Evolutionary conservation across 805 yeast genomes (phyloP).

Genomic region (Ogataea saltuana): DNA sequence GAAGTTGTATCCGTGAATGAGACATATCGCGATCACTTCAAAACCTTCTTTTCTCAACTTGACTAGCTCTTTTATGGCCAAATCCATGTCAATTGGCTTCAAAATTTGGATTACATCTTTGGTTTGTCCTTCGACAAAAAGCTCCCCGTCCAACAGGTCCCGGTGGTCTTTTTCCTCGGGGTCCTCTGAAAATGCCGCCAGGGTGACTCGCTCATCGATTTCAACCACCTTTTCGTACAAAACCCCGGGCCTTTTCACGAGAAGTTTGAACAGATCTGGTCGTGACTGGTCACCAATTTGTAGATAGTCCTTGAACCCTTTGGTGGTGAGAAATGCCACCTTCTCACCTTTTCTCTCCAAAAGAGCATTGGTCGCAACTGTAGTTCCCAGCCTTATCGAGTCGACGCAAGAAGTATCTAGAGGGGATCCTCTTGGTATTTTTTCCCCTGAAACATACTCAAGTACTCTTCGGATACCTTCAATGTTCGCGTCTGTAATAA

Average conservation of each 20-base stretch:
- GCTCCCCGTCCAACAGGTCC: constrained; percentile 23
- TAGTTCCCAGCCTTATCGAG: constrained; percentile 27
- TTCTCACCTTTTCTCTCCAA: constrained; percentile 23
- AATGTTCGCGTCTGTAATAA: constrained; percentile 30
- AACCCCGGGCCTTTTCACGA: constrained; percentile 18
- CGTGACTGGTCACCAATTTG: constrained; percentile 35
- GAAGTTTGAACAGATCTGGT: constrained; percentile 22
- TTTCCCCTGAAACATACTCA: constrained; percentile 13
- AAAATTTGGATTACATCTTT: constrained; percentile 40
- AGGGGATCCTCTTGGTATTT: constrained; percentile 19
- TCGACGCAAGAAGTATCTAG: constrained; percentile 20
- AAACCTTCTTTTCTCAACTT: constrained; percentile 29
- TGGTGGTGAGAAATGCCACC: constrained; percentile 27
- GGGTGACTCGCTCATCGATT: constrained; percentile 22
- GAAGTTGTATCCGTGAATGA: constrained; percentile 39
- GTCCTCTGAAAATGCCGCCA: constrained; percentile 27
- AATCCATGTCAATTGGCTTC: constrained; percentile 34
- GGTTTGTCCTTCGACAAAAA: constrained; percentile 39
- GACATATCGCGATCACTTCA: constrained; percentile 37
- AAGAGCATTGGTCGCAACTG: constrained; percentile 27
- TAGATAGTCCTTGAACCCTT: constrained; percentile 33
- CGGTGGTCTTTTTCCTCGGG: constrained; percentile 15
- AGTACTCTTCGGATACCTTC: constrained; percentile 28
- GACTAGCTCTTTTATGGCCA: constrained; percentile 22
- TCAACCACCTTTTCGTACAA: constrained; percentile 21